phyloP scores from a whole-genome alignment of 2,329 filamentous ascomycete species.

The Mycosphaerella sp. region DNA sequence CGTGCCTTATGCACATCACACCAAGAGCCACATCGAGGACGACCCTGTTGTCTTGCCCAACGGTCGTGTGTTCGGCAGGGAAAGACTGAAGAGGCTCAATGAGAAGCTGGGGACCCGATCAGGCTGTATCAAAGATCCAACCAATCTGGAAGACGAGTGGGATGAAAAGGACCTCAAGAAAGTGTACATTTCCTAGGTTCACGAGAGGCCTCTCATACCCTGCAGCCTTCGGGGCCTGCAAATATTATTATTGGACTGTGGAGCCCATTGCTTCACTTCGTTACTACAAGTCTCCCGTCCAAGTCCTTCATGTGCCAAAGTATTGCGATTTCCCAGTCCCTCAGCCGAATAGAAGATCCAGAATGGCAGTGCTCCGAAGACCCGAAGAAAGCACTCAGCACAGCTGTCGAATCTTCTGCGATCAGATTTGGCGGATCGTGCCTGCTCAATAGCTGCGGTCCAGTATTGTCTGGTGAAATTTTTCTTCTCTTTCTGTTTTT shows the following conservation, averaged over 20 bases:
- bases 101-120: constrained; percentile 65
- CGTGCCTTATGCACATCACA: constrained; percentile 92
- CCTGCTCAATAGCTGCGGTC: background rate
- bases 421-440: constrained; percentile 1
- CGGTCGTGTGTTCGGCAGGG: constrained; percentile 72
- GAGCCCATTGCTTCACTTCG: background rate
- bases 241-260: too few relatives aligned
- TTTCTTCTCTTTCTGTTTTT: too few relatives aligned
- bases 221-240: too few relatives aligned
- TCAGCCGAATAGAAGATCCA: background rate
- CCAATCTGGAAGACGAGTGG: constrained; percentile 57
- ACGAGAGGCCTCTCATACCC: background rate
- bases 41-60: constrained; percentile 85
- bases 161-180: constrained; percentile 62
- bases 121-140: constrained; percentile 68
- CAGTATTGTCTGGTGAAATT: constrained; percentile 2
- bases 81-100: constrained; percentile 67
- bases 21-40: constrained; percentile 83
- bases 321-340: background rate
- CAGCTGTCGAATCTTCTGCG: constrained; percentile 2
- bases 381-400: background rate
- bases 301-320: background rate
- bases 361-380: background rate
- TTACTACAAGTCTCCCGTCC: background rate
- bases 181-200: constrained; percentile 71